A percentile compares a stretch with the other conserved stretches of the same genome.
phyloP scores from a whole-genome alignment of 2,329 filamentous ascomycete genomes.

The Fonsecaea monophora region DNA sequence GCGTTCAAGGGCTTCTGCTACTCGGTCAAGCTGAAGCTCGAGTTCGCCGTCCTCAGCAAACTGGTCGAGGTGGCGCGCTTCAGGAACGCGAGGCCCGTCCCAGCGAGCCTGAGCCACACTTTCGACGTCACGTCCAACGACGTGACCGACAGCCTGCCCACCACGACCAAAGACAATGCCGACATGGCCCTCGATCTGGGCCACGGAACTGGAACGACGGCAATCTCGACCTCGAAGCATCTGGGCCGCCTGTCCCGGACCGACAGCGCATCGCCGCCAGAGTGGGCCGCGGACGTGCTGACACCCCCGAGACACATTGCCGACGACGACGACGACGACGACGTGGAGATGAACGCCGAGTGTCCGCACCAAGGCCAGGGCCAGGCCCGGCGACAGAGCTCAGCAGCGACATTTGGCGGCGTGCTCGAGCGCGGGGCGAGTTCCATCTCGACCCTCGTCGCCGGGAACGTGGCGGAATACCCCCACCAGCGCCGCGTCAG shows the following conservation, averaged over 20 bases:
- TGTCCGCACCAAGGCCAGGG: background rate
- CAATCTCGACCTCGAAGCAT: background rate
- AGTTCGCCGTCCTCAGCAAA: constrained; percentile 57
- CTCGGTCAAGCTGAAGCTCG: constrained; percentile 58
- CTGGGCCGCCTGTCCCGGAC: background rate
- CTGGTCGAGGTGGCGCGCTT: constrained; percentile 43
- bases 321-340: background rate
- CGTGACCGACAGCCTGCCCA: constrained; percentile 8
- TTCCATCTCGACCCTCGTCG: constrained; percentile 10
- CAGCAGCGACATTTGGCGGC: background rate
- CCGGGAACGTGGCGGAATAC: constrained; percentile 10
- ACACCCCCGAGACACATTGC: constrained; percentile 10
- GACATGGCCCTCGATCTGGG: constrained; percentile 10
- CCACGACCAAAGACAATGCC: background rate
- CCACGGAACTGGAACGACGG: background rate
- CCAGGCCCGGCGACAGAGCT: background rate
- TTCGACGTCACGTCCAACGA: constrained; percentile 4
- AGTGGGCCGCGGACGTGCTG: constrained; percentile 21
- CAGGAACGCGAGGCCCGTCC: constrained; percentile 4
- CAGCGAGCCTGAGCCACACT: constrained; percentile 3
- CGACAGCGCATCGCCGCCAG: constrained; percentile 10
- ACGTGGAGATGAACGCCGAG: constrained; percentile 10
- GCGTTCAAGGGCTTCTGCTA: constrained; percentile 56
- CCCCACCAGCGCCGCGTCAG: constrained; percentile 12
- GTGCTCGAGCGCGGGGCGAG: constrained; percentile 2